A percentile compares a stretch with the other conserved stretches of the same genome.
Conservation (phyloP, 805 yeast genomes). For the Spathaspora girioi region DNA sequence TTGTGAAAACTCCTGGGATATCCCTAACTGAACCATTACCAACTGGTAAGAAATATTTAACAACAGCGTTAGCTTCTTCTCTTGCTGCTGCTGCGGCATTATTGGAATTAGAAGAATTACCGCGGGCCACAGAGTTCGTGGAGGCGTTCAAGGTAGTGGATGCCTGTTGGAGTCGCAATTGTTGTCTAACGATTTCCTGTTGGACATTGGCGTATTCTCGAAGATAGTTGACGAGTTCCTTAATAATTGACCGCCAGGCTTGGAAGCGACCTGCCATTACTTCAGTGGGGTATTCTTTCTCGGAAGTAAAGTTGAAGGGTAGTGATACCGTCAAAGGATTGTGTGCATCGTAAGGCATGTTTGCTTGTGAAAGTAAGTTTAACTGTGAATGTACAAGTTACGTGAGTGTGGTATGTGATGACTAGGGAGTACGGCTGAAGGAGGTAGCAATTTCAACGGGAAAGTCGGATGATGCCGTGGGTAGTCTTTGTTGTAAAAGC, state of each 20-base stretch:
- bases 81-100: slow-evolving; percentile 4
- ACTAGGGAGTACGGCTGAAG: neutral
- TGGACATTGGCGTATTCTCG: slow-evolving; percentile 79
- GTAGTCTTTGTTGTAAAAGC: neutral
- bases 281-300: slow-evolving; percentile 70
- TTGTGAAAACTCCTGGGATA: slow-evolving; percentile 63
- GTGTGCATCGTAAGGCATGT: slow-evolving; percentile 10
- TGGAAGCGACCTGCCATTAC: slow-evolving; percentile 77
- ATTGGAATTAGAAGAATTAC: slow-evolving; percentile 1
- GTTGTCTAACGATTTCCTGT: slow-evolving; percentile 85
- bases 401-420: neutral
- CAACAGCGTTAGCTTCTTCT: slow-evolving; percentile 31
- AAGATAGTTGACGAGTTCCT: slow-evolving; percentile 70
- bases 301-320: slow-evolving; percentile 31
- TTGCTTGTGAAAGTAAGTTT: neutral
- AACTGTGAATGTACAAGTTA: neutral
- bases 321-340: slow-evolving; percentile 40
- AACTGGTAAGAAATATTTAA: slow-evolving; percentile 63
- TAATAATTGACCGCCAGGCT: slow-evolving; percentile 81
- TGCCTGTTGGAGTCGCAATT: slow-evolving; percentile 75
- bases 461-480: neutral
- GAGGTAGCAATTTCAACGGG: no score
- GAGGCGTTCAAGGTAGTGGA: slow-evolving; percentile 13
- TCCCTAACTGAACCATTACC: slow-evolving; percentile 78
- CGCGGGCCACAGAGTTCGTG: neutral